phyloP scores from a whole-genome alignment of 2,329 filamentous ascomycete species.

The Nemania sp. region DNA sequence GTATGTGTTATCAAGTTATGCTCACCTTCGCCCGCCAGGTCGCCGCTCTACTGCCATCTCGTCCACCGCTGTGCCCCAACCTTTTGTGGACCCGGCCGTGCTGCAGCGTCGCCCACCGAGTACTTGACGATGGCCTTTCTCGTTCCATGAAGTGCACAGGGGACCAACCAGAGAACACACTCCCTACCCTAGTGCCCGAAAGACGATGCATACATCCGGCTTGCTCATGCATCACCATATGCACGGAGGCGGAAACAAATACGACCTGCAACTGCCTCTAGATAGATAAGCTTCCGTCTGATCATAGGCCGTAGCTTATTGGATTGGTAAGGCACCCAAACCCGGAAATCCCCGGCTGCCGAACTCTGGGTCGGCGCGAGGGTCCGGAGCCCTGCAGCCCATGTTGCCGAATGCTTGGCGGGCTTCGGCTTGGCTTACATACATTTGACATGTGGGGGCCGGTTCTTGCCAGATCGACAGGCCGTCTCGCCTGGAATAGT shows the following conservation, averaged over 20 bases:
- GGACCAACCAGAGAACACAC: not conserved
- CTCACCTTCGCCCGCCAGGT: slow-evolving; percentile 21
- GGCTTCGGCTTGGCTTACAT: not conserved
- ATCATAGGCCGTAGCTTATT: not conserved
- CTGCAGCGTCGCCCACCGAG: slow-evolving; percentile 32
- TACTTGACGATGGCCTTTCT: not conserved
- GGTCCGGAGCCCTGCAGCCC: not conserved
- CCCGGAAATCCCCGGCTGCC: not conserved
- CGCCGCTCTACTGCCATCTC: slow-evolving; percentile 34
- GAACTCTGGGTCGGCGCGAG: not conserved
- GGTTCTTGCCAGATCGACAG: not conserved
- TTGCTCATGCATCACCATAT: not conserved
- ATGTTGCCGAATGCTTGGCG: not conserved
- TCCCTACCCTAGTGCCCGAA: not conserved
- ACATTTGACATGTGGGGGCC: slow-evolving; percentile 2
- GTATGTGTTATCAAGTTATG: not conserved
- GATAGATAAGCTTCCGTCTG: not conserved
- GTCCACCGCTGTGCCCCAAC: slow-evolving; percentile 39
- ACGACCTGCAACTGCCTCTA: not conserved
- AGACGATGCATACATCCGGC: not conserved
- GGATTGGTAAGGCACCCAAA: slow-evolving; percentile 1
- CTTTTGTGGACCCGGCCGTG: slow-evolving; percentile 41
- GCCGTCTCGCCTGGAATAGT: not conserved
- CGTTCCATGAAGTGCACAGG: slow-evolving; percentile 1
- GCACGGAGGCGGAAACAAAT: not conserved